Percentiles rank a stretch among this genome's conserved stretches.
Conservation (phyloP, 331 rosid species). For the Acacia pycnantha region DNA sequence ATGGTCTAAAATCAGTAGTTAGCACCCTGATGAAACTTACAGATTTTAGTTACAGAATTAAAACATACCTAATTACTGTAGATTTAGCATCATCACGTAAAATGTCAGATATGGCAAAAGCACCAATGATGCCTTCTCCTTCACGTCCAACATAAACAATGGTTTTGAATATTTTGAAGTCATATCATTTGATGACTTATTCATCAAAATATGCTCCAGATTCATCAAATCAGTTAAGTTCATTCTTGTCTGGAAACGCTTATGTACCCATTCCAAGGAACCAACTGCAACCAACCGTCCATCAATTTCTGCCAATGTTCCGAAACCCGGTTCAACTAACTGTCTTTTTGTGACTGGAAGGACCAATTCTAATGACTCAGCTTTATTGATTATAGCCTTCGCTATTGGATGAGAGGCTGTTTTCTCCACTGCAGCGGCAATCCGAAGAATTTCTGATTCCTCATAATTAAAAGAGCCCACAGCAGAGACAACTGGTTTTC, state of each 20-base stretch:
- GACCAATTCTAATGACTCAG: conserved; percentile 72
- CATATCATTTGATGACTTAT: conserved; percentile 46
- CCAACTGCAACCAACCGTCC: conserved; percentile 89
- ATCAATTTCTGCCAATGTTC: conserved; percentile 84
- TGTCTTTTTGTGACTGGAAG: conserved; percentile 79
- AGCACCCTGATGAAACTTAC: conserved; percentile 1
- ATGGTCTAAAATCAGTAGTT: conserved; percentile 21
- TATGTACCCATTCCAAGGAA: conserved; percentile 71
- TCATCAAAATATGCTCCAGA: conserved; percentile 53
- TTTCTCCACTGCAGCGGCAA: conserved; percentile 97
- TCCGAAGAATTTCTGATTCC: conserved; percentile 74
- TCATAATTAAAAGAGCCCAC: conserved; percentile 60
- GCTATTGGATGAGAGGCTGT: conserved; percentile 99
- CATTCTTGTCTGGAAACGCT: conserved; percentile 59
- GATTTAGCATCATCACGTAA: conserved; percentile 82
- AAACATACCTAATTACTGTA: conserved; percentile 64
- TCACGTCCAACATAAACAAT: conserved; percentile 92
- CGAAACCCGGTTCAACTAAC: conserved; percentile 89
- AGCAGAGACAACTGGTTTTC: conserved; percentile 85
- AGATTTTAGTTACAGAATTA: background rate
- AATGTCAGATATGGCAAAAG: conserved; percentile 82
- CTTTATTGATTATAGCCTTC: conserved; percentile 74
- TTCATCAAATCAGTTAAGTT: conserved; percentile 48
- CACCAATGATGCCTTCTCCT: conserved; percentile 91
- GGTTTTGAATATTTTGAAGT: conserved; percentile 72